A percentile compares a stretch with the other conserved stretches of the same genome.
These are phyloP conservation scores for Thraustochytrium striatum DNA, from an alignment of 352 stramenopile genomes.

Conservation along the genomic window DNA sequence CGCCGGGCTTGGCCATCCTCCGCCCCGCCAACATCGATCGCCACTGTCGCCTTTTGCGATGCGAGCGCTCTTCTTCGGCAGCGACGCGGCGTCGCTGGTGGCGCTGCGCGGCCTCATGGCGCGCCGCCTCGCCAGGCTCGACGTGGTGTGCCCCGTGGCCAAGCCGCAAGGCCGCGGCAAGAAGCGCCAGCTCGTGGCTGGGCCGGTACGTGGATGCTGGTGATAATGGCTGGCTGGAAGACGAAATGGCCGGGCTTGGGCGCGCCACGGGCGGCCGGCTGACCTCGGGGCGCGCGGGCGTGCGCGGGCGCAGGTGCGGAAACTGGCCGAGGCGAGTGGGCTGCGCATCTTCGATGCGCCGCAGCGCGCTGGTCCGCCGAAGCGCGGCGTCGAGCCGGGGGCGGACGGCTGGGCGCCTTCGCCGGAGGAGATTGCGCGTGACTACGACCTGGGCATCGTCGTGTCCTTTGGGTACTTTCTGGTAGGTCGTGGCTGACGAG, in stretches of 20 bases:
- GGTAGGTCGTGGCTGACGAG: constrained; percentile 55
- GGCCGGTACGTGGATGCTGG: neutral
- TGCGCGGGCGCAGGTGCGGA: neutral
- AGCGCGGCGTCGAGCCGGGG: neutral
- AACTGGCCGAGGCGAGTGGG: constrained; percentile 4
- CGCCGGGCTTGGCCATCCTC: too few species aligned
- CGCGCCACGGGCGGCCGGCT: neutral
- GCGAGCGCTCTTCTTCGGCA: constrained; percentile 41
- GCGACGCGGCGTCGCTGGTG: constrained; percentile 5
- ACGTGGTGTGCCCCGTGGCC: neutral
- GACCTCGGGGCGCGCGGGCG: neutral
- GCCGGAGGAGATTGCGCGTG: neutral
- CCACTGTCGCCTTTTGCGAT: too few species aligned
- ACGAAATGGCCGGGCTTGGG: neutral
- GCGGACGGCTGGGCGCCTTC: constrained; percentile 1
- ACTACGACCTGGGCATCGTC: constrained; percentile 74
- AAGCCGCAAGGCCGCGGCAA: neutral
- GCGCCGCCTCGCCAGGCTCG: neutral
- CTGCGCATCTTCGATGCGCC: constrained; percentile 9
- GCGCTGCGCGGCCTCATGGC: neutral
- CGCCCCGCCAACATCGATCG: too few species aligned
- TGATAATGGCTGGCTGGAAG: neutral
- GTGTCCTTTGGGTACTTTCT: constrained; percentile 81
- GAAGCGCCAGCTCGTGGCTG: neutral
- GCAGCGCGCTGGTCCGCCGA: too few species aligned